A percentile compares a stretch with the other conserved stretches of the same genome.
Evolutionary conservation across 345 rosid species (phyloP).

Genomic region (Theobroma cacao): DNA sequence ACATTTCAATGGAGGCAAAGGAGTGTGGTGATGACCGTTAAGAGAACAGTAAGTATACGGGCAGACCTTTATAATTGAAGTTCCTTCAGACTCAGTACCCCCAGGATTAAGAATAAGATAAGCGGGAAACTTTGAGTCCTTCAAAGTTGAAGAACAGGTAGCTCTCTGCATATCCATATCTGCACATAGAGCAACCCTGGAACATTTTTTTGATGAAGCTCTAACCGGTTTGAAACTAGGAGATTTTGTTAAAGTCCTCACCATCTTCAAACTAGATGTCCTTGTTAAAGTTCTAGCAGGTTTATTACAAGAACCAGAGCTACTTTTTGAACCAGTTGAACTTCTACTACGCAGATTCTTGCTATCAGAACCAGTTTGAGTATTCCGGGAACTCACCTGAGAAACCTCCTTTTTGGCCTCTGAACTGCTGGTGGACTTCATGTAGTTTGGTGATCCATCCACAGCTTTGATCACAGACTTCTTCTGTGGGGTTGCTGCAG

Average conservation of each 20-base stretch:
- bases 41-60: constrained; percentile 86
- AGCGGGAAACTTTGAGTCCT: constrained; percentile 75
- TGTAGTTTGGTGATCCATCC: constrained; percentile 65
- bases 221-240: constrained; percentile 66
- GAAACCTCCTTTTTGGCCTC: constrained; percentile 71
- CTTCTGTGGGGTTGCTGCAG: constrained; percentile 32
- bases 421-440: constrained; percentile 85
- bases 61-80: constrained; percentile 76
- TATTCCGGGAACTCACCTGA: constrained; percentile 38
- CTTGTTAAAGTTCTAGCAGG: constrained; percentile 32
- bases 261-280: constrained; percentile 52
- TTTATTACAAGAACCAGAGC: constrained; percentile 35
- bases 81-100: constrained; percentile 63
- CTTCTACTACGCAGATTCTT: constrained; percentile 29
- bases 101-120: constrained; percentile 71
- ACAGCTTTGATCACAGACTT: constrained; percentile 29
- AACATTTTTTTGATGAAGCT: constrained; percentile 35
- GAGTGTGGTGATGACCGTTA: constrained; percentile 75
- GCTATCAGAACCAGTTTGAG: constrained; percentile 27
- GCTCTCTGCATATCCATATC: constrained; percentile 50
- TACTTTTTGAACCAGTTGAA: constrained; percentile 24
- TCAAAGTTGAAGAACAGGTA: constrained; percentile 89
- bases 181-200: constrained; percentile 44
- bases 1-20: constrained; percentile 68
- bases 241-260: constrained; percentile 56